Percentiles rank a stretch among this genome's conserved stretches.
Conservation (phyloP, 345 rosid species). For the Jatropha curcas region DNA sequence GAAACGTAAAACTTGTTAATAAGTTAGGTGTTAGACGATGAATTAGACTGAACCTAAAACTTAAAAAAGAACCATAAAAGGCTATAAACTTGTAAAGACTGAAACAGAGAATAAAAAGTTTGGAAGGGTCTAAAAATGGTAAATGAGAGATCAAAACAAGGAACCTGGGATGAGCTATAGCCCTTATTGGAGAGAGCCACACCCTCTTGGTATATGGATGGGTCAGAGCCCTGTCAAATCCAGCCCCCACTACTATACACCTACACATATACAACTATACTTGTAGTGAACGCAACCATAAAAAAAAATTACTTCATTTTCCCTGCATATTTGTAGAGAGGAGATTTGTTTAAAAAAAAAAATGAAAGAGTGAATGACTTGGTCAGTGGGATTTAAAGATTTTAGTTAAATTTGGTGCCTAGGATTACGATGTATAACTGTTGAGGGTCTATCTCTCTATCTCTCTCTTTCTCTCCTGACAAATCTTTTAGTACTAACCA, state of each 20-base stretch:
- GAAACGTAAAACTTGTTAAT: background rate
- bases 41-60: slow-evolving; percentile 11
- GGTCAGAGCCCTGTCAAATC: slow-evolving; percentile 35
- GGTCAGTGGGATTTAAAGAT: slow-evolving; percentile 39
- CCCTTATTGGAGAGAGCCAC: too few species aligned
- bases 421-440: slow-evolving; percentile 62
- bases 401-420: slow-evolving; percentile 43
- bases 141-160: slow-evolving; percentile 36
- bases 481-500: slow-evolving; percentile 36
- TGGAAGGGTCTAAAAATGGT: slow-evolving; percentile 29
- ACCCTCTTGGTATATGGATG: slow-evolving; percentile 4
- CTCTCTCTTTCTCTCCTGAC: slow-evolving; percentile 18
- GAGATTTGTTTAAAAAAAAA: too few species aligned
- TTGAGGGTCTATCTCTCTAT: slow-evolving; percentile 37
- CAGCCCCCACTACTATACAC: slow-evolving; percentile 21
- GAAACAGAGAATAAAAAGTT: slow-evolving; percentile 7
- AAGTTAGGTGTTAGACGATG: background rate
- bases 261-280: background rate
- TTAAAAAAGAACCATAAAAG: slow-evolving; percentile 20
- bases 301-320: background rate
- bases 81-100: slow-evolving; percentile 16
- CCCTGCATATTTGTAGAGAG: too few species aligned
- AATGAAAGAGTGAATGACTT: background rate
- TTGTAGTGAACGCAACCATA: slow-evolving; percentile 44
- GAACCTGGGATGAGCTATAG: slow-evolving; percentile 24